A percentile compares a stretch with the other conserved stretches of the same genome.
phyloP scores from a whole-genome alignment of 2,329 filamentous ascomycete species.

The Colletotrichum higginsianum region DNA sequence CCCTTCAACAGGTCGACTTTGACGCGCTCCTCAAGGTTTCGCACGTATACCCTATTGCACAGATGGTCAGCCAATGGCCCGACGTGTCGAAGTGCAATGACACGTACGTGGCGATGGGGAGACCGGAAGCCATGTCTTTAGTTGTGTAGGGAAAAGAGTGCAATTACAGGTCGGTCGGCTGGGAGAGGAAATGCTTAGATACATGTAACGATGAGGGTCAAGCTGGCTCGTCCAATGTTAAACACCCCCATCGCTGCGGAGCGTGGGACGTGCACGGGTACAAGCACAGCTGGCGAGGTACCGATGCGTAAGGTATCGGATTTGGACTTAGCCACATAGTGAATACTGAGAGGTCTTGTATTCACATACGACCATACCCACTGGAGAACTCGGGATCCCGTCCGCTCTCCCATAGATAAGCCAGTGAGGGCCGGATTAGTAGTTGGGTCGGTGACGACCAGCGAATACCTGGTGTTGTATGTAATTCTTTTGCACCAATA shows the following conservation, averaged over 20 bases:
- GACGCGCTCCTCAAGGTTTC: constrained; percentile 93
- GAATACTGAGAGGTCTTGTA: too few species aligned
- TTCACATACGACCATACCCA: constrained; percentile 17
- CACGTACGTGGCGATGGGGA: constrained; percentile 78
- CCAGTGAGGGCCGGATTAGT: constrained; percentile 18
- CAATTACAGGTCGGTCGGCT: not conserved
- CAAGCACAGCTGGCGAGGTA: too few species aligned
- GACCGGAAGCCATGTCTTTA: constrained; percentile 55
- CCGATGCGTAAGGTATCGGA: too few species aligned
- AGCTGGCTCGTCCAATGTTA: not conserved
- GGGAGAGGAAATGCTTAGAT: not conserved
- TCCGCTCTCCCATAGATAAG: constrained; percentile 23
- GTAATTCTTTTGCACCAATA: not conserved
- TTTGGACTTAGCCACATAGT: fast-evolving
- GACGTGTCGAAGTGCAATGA: constrained; percentile 80
- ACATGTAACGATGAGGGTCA: not conserved
- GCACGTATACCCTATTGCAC: constrained; percentile 73
- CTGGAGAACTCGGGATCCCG: constrained; percentile 22
- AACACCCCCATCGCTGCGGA: too few species aligned
- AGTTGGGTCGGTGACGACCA: constrained; percentile 25
- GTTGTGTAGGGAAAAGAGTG: not conserved
- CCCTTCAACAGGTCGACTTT: constrained; percentile 84
- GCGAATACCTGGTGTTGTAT: constrained; percentile 19
- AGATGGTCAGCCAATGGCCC: constrained; percentile 53
- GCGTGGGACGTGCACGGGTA: not conserved